These are phyloP conservation scores for Rhizophagus prolifer DNA, from an alignment of 192 early-diverging fungal genomes.

Conservation along the genomic window DNA sequence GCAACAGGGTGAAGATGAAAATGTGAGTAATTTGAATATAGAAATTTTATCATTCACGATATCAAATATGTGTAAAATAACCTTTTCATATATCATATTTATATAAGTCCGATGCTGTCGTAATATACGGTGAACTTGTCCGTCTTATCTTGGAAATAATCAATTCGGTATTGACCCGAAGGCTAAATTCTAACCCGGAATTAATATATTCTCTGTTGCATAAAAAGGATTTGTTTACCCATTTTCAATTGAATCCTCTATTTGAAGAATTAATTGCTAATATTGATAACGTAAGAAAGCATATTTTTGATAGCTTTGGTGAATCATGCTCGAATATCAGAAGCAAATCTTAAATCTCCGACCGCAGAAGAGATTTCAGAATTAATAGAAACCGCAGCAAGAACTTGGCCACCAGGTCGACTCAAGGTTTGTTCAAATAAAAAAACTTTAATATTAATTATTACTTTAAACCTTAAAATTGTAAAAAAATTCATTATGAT, in stretches of 20 bases:
- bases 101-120: conserved; percentile 42
- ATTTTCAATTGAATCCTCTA: conserved; percentile 50
- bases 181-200: conserved; percentile 64
- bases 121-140: conserved; percentile 67
- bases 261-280: conserved; percentile 62
- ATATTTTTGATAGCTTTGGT: neutral
- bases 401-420: conserved; percentile 60
- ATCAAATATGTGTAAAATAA: neutral
- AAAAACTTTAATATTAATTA: no score
- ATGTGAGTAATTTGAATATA: conserved; percentile 24
- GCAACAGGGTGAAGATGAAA: conserved; percentile 41
- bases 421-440: conserved; percentile 41
- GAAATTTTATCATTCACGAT: neutral
- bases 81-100: neutral
- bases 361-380: conserved; percentile 62
- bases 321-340: conserved; percentile 51
- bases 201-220: conserved; percentile 70
- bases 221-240: conserved; percentile 62
- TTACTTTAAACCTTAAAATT: no score
- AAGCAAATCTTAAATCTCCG: conserved; percentile 64
- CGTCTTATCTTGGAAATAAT: conserved; percentile 69
- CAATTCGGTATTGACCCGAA: conserved; percentile 62
- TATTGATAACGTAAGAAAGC: conserved; percentile 44
- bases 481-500: neutral
- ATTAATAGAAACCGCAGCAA: conserved; percentile 60